phyloP scores from a whole-genome alignment of 192 early-diverging fungal species.

The Coemansia sp. region DNA sequence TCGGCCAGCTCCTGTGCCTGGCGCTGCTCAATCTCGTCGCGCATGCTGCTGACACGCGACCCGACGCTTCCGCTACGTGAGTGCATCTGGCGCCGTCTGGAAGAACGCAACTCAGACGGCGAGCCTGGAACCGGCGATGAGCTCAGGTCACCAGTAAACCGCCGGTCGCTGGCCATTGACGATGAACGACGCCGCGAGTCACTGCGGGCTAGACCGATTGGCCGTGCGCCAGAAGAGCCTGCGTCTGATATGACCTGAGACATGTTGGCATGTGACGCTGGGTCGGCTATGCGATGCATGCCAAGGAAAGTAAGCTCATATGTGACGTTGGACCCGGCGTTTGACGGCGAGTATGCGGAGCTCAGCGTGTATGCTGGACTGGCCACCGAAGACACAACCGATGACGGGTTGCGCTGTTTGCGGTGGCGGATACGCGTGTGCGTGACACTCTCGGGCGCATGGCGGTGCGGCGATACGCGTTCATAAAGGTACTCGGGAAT shows the following conservation, averaged over 20 bases:
- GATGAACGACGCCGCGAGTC: conserved; percentile 18
- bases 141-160: not conserved
- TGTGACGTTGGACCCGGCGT: conserved; percentile 42
- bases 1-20: conserved; percentile 5
- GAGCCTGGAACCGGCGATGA: not conserved
- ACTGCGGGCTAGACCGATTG: conserved; percentile 2
- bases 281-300: conserved; percentile 36
- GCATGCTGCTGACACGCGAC: conserved; percentile 49
- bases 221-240: not conserved
- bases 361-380: conserved; percentile 42
- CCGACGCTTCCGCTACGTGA: conserved; percentile 39
- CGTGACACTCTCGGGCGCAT: conserved; percentile 36
- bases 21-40: conserved; percentile 39
- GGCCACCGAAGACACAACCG: conserved; percentile 19
- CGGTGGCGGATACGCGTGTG: conserved; percentile 47
- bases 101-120: conserved; percentile 3
- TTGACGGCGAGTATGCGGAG: conserved; percentile 49
- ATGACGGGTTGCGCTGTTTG: conserved; percentile 26
- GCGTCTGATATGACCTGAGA: conserved; percentile 12
- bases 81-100: conserved; percentile 15
- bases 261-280: conserved; percentile 28
- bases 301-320: conserved; percentile 50
- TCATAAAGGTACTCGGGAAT: conserved; percentile 18
- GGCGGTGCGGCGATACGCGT: conserved; percentile 9
- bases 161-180: conserved; percentile 13